These are phyloP conservation scores for Cylindrodendrum hubeiense DNA, from an alignment of 2,329 filamentous ascomycete species.

Conservation along the genomic window DNA sequence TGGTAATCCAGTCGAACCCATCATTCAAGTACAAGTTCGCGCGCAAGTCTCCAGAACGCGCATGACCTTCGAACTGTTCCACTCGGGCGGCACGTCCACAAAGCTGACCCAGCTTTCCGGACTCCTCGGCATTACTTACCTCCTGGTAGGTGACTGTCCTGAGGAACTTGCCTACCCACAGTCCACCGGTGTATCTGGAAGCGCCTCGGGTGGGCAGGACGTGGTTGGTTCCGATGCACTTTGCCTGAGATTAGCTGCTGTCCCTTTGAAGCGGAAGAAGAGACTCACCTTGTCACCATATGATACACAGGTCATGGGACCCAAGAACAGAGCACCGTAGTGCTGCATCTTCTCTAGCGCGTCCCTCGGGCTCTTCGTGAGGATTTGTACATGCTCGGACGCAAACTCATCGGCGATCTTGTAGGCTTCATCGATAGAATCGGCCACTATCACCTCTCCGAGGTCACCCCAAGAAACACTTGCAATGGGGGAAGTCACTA, in stretches of 20 bases:
- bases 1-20: conserved; percentile 16
- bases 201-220: conserved; percentile 21
- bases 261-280: not conserved
- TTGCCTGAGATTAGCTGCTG: not conserved
- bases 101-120: conserved; percentile 19
- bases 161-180: conserved; percentile 30
- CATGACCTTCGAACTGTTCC: conserved; percentile 30
- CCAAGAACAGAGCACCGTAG: conserved; percentile 29
- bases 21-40: conserved; percentile 6
- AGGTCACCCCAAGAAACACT: conserved; percentile 23
- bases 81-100: conserved; percentile 27
- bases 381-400: conserved; percentile 26
- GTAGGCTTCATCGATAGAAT: conserved; percentile 25
- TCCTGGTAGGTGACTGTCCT: conserved; percentile 32
- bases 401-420: conserved; percentile 28
- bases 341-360: conserved; percentile 28
- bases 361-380: conserved; percentile 23
- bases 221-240: conserved; percentile 33
- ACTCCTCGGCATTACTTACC: conserved; percentile 15
- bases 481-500: conserved; percentile 19
- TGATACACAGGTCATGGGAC: conserved; percentile 26
- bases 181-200: conserved; percentile 19
- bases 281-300: conserved; percentile 29
- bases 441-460: conserved; percentile 24
- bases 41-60: conserved; percentile 27